These are phyloP conservation scores for Stramenopiles sp. DNA, from an alignment of 352 stramenopile species.

Conservation along the genomic window DNA sequence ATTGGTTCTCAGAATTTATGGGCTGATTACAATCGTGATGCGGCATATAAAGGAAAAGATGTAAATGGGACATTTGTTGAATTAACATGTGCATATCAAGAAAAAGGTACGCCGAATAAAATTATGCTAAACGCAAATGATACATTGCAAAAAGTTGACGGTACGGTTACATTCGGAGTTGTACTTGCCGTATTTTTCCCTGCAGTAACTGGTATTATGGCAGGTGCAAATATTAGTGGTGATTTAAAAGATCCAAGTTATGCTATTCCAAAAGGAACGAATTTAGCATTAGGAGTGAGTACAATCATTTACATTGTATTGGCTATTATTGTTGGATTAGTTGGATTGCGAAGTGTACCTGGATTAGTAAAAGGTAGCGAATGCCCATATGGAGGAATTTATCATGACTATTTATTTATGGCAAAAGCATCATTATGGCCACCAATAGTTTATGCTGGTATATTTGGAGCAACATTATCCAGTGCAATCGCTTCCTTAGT, in stretches of 20 bases:
- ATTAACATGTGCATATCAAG: too few relatives aligned
- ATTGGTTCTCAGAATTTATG: too few relatives aligned
- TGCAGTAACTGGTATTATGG: conserved; percentile 46
- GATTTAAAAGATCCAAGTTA: conserved; percentile 32
- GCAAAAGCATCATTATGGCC: not conserved
- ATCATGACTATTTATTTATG: not conserved
- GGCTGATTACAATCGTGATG: too few relatives aligned
- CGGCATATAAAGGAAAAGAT: too few relatives aligned
- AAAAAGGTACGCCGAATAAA: not conserved
- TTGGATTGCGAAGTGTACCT: not conserved
- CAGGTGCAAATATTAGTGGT: too few relatives aligned
- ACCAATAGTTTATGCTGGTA: not conserved
- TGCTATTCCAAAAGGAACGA: conserved; percentile 36
- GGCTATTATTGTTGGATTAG: conserved; percentile 26
- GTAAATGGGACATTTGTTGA: too few relatives aligned
- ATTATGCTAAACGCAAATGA: not conserved
- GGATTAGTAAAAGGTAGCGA: too few relatives aligned
- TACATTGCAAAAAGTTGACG: conserved; percentile 7
- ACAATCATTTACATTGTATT: conserved; percentile 15
- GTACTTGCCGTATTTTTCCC: conserved; percentile 16
- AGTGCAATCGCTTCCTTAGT: not conserved
- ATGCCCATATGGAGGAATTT: not conserved
- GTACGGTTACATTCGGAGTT: conserved; percentile 12
- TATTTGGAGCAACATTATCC: not conserved
- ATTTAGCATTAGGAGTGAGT: conserved; percentile 18